Conservation (phyloP, 306 rosid genomes). For the Nissolia schottii region DNA sequence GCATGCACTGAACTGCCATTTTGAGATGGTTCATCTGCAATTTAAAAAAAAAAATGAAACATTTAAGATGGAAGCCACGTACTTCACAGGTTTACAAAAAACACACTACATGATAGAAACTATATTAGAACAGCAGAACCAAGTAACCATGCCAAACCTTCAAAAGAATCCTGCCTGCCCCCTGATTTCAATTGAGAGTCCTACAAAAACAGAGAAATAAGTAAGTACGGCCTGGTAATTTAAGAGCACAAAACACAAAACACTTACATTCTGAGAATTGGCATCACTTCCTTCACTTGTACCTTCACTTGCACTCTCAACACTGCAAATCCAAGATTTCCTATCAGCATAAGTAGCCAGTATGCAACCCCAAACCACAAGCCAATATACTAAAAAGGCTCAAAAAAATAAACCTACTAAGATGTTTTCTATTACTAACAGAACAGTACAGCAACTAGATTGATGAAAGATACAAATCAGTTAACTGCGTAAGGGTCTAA, state of each 20-base stretch:
- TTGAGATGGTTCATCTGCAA: slow-evolving; percentile 75
- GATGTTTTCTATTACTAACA: not conserved
- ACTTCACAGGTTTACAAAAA: slow-evolving; percentile 7
- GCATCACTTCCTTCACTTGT: slow-evolving; percentile 94
- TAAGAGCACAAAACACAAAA: slow-evolving; percentile 10
- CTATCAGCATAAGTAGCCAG: slow-evolving; percentile 35
- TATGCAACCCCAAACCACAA: slow-evolving; percentile 21
- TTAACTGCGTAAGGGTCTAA: not conserved
- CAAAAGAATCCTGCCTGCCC: slow-evolving; percentile 74
- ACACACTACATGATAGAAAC: not conserved
- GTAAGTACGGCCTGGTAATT: not conserved
- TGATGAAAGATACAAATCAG: not conserved
- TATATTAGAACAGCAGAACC: slow-evolving; percentile 27
- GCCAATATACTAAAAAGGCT: slow-evolving; percentile 4
- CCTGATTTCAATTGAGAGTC: slow-evolving; percentile 83
- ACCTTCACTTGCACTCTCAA: slow-evolving; percentile 92
- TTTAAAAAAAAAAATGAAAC: not conserved
- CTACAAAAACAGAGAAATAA: slow-evolving; percentile 41
- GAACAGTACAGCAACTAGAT: slow-evolving; percentile 1
- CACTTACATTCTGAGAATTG: slow-evolving; percentile 86
- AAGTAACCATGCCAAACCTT: slow-evolving; percentile 55
- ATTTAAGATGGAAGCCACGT: not conserved
- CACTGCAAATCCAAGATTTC: slow-evolving; percentile 58
- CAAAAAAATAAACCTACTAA: not conserved
- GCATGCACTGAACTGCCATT: slow-evolving; percentile 67